Base-by-base conservation (phyloP, 345 rosid species). In the Geranium rotundifolium region DNA sequence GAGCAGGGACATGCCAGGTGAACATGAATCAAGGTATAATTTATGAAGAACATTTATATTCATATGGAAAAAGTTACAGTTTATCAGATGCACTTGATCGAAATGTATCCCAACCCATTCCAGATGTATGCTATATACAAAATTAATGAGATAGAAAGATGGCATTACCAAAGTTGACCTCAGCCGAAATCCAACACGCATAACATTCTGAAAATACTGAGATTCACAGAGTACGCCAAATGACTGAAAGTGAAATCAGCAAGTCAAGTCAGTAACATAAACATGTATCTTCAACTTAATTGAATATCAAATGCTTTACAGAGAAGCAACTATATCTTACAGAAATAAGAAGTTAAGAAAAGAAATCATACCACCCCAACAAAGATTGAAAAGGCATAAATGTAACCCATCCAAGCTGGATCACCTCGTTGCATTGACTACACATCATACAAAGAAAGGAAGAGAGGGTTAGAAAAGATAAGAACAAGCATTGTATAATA, bases 341-440 rank as follows among this genome's bases (percentile, higher is more conserved):
- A 57, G 30, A 19, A 2, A 19, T 57, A 16, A 20, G 17, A 57
- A 52, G 13, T 14, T 29, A 39, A 56, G 19, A 56, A 65, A 49
- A 27, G 18, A 41, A 49, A 62, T 60, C 88, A 41, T 86, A 90
- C 96, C 90, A 88, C 97, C 8, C 90, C 96, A 69, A 76, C 50
- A 57, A 93, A 84, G 64, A 93, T 90, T 54, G 75, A 75, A 85
- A 90, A 88, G 69, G 99, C 96, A 59, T 90, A 90, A 65, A 80
- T 31, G 64, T 83, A 88, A 61, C 99, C 96, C 62, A 84, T 79
- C 96, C 90, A 93, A 62, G 95, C 85, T 54, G 96, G 95, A 71
- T 86, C 95, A 49, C 95, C 92, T 63, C 59, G 79, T 85, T 90
- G 95, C 99, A 90, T 86, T 56, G 99, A 88, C 99, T 93, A 88